phyloP scores from a whole-genome alignment of 2,329 filamentous ascomycete genomes.

The Ambrosiella cleistominuta region DNA sequence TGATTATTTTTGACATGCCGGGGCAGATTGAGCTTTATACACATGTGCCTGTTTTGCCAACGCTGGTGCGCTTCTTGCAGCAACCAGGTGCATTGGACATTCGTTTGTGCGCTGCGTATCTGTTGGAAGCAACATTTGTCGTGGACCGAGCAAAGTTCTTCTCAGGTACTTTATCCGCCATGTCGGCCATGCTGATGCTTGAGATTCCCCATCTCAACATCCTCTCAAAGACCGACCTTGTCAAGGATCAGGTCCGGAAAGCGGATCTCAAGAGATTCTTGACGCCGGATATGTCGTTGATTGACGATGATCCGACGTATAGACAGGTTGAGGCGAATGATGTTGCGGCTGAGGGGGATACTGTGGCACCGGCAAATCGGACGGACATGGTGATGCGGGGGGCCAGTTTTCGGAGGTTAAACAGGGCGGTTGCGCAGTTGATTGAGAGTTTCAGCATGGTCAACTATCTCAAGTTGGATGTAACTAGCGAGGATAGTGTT shows the following conservation, averaged over 20 bases:
- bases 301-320: conserved; percentile 61
- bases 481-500: conserved; percentile 82
- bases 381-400: conserved; percentile 60
- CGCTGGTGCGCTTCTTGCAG: conserved; percentile 65
- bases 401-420: conserved; percentile 63
- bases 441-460: conserved; percentile 99
- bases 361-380: conserved; percentile 28
- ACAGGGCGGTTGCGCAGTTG: conserved; percentile 71
- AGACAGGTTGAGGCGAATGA: conserved; percentile 15
- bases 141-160: conserved; percentile 96
- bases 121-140: conserved; percentile 90
- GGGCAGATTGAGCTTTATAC: conserved; percentile 98
- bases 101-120: conserved; percentile 79
- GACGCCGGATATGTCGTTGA: conserved; percentile 63
- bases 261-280: conserved; percentile 80
- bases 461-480: conserved; percentile 78
- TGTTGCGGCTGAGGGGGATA: conserved; percentile 48
- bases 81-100: conserved; percentile 69
- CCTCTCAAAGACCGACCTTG: conserved; percentile 91
- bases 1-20: conserved; percentile 97
- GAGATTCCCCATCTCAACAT: conserved; percentile 95
- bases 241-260: conserved; percentile 75
- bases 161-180: conserved; percentile 81
- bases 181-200: conserved; percentile 98
- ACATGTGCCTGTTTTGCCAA: conserved; percentile 80